Evolutionary conservation across 129 eudicot genomes (phyloP), one percentile per base, ranked within the genome.

Genomic region (Flaveria trinervia): DNA sequence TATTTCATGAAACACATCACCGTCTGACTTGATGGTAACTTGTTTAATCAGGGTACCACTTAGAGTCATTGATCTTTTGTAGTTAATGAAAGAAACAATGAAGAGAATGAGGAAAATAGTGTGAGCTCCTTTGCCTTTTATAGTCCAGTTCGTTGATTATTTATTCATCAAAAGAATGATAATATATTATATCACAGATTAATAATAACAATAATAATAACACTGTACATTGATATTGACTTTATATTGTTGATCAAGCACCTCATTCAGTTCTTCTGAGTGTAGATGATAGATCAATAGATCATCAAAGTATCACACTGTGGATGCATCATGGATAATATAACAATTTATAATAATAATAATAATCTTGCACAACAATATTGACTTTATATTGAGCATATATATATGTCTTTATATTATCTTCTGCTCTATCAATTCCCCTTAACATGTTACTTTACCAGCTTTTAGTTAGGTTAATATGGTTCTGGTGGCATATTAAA

Each of bases 1-100:
- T 7, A 84, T 67, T 57, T 87, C 85, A 57, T 79, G 80, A 66
- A 84, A 83, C 74, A 83, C 81, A 71, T 86, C 83, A 15, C 79
- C 81, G 28, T 65, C 78, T 20, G 77, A 80, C 76, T 73, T 80
- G 45, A 85, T 79, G 55, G 85, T 81, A 41, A 80, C 52, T 71
- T 83, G 74, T n/a, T 73, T 66, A 45, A 77, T 73, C 3, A 82
- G 30, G 56, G 65, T 73, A 26, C 78, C 75, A 44, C 25, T 67
- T 52, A 45, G 26, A 33, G 20, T 6, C 70, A 65, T 65, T 0
- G 18, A 36, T 65, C 15, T 65, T 36, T 13, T 36, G 17, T 65
- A 30, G 13, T 61, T 5, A 14, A 26, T 11, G 17, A 25, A 61
- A 41, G 7, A 55, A 45, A 11, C 36, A 2, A 22, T 4, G n/a